A percentile compares a stretch with the other conserved stretches of the same genome.
phyloP scores from a whole-genome alignment of 2,329 filamentous ascomycete genomes.

The Ophiocordyceps camponoti-leonardi region DNA sequence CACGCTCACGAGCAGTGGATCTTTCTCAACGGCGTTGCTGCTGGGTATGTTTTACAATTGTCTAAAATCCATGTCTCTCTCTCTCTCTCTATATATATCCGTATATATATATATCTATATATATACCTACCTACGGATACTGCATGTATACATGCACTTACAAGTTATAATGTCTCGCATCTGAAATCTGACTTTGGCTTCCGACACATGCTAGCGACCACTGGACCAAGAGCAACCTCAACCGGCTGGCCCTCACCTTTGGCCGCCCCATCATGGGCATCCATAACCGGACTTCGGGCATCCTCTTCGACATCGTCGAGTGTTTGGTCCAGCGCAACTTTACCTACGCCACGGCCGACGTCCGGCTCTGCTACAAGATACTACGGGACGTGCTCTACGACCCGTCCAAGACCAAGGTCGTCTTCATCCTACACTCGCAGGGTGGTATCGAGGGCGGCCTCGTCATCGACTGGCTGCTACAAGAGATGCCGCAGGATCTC shows the following conservation, averaged over 20 bases:
- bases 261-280: conserved; percentile 53
- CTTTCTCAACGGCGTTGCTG: conserved; percentile 60
- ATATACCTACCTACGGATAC: too few species aligned
- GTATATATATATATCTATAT: too few species aligned
- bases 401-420: conserved; percentile 44
- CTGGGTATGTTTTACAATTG: conserved; percentile 26
- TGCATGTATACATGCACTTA: too few species aligned
- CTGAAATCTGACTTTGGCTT: not conserved
- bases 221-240: conserved; percentile 54
- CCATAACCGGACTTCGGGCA: conserved; percentile 58
- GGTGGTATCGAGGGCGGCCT: conserved; percentile 59
- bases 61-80: too few species aligned
- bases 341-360: conserved; percentile 51
- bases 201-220: conserved; percentile 26
- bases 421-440: conserved; percentile 63
- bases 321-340: conserved; percentile 64
- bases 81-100: too few species aligned
- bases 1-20: conserved; percentile 56
- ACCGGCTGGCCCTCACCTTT: conserved; percentile 56
- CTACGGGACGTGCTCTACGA: conserved; percentile 49
- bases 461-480: conserved; percentile 60
- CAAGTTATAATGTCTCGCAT: too few species aligned
- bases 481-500: conserved; percentile 49
- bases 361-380: conserved; percentile 41
- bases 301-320: conserved; percentile 62